phyloP scores from a whole-genome alignment of 2,329 filamentous ascomycete genomes.

The Aspergillus spinulosporus region DNA sequence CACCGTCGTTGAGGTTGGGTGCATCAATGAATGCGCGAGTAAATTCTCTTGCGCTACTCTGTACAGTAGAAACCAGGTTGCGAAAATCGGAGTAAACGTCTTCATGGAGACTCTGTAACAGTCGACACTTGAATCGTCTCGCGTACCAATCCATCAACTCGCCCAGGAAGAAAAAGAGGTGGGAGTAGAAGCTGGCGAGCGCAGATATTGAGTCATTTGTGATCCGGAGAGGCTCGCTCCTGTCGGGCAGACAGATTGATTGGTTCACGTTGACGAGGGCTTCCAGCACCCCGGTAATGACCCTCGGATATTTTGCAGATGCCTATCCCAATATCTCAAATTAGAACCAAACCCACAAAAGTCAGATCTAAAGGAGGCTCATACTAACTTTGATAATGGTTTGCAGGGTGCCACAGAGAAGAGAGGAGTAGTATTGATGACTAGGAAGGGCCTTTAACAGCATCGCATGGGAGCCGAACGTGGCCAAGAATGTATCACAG shows the following conservation, averaged over 20 bases:
- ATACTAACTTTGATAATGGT: conserved; percentile 38
- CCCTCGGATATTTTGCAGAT: conserved; percentile 35
- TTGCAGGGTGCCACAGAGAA: conserved; percentile 39
- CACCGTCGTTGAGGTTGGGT: conserved; percentile 29
- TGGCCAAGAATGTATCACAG: conserved; percentile 31
- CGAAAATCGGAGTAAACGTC: conserved; percentile 37
- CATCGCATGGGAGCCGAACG: conserved; percentile 31
- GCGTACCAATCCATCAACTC: conserved; percentile 44
- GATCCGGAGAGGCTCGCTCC: conserved; percentile 14
- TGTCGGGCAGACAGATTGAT: conserved; percentile 25
- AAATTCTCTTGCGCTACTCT: conserved; percentile 26
- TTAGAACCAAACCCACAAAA: not conserved
- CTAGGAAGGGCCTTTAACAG: conserved; percentile 32
- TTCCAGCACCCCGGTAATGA: conserved; percentile 37
- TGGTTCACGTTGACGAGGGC: conserved; percentile 36
- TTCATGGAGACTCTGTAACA: conserved; percentile 38
- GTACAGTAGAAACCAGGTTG: conserved; percentile 33
- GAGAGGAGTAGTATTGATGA: conserved; percentile 29
- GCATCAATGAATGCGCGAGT: conserved; percentile 19
- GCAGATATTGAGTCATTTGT: conserved; percentile 20
- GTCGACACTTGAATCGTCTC: conserved; percentile 34
- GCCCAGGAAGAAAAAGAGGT: conserved; percentile 38
- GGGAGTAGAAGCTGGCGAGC: conserved; percentile 35
- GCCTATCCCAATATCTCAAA: conserved; percentile 28
- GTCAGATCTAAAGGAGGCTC: not conserved